A percentile compares a stretch with the other conserved stretches of the same genome.
Conservation (phyloP, 495 filamentous ascomycete genomes). For the Trichoderma virens region DNA sequence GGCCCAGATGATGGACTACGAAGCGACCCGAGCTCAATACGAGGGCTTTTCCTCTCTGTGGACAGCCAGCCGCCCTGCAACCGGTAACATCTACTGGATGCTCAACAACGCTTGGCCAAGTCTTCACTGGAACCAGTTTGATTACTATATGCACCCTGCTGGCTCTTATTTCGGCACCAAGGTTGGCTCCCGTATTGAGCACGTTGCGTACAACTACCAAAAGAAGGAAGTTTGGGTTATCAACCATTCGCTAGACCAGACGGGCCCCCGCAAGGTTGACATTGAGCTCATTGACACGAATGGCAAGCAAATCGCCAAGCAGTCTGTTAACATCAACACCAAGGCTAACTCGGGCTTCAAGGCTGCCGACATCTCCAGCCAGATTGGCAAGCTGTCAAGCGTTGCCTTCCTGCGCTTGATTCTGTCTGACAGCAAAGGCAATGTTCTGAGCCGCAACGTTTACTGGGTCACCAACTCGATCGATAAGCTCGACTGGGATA, state of each 20-base stretch:
- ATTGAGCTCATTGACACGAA: conserved; percentile 42
- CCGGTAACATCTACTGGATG: conserved; percentile 64
- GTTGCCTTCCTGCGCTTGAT: conserved; percentile 46
- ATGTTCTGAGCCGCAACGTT: conserved; percentile 47
- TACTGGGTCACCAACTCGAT: conserved; percentile 49
- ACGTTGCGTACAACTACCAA: conserved; percentile 49
- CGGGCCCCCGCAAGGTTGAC: conserved; percentile 34
- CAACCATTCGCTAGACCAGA: conserved; percentile 41
- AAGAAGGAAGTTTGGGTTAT: conserved; percentile 42
- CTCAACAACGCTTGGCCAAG: conserved; percentile 57
- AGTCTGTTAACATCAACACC: conserved; percentile 20
- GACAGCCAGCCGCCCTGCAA: conserved; percentile 45
- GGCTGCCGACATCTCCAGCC: conserved; percentile 19
- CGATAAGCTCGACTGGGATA: conserved; percentile 48
- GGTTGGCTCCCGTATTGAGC: conserved; percentile 42
- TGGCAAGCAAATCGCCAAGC: conserved; percentile 34
- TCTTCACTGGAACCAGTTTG: conserved; percentile 60
- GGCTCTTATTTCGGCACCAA: conserved; percentile 56
- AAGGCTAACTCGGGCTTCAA: conserved; percentile 32
- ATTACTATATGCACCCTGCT: conserved; percentile 52
- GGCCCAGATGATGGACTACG: conserved; percentile 54
- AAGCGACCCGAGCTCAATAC: conserved; percentile 53
- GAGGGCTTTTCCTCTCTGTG: conserved; percentile 48
- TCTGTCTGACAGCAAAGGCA: conserved; percentile 27
- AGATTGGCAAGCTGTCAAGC: conserved; percentile 27